phyloP scores from a whole-genome alignment of 2,329 filamentous ascomycete species.

The Nothopassalora personata region DNA sequence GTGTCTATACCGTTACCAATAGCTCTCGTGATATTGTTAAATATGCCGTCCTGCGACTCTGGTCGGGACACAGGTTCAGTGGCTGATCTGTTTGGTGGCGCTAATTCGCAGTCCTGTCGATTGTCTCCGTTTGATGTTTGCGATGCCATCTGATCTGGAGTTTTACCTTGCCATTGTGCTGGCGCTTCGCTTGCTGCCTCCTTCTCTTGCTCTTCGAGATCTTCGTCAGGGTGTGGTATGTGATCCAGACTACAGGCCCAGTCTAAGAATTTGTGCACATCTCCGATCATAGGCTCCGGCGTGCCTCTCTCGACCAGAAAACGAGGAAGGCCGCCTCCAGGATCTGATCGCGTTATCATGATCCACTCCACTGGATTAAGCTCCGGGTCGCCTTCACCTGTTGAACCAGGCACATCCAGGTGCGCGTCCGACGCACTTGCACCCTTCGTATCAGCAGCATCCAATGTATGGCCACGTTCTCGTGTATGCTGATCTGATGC shows the following conservation, averaged over 20 bases:
- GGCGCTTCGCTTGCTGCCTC: neutral
- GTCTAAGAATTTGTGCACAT: slow-evolving; percentile 74
- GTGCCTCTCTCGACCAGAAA: slow-evolving; percentile 91
- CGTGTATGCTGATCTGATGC: slow-evolving; percentile 2
- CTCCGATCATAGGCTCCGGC: slow-evolving; percentile 70
- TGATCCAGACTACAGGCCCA: slow-evolving; percentile 61
- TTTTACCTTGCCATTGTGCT: neutral
- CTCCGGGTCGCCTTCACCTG: slow-evolving; percentile 41
- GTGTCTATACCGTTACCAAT: slow-evolving; percentile 30
- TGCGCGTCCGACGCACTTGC: slow-evolving; percentile 35
- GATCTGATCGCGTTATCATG: slow-evolving; percentile 86
- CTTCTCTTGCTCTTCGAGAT: slow-evolving; percentile 25
- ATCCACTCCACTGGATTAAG: slow-evolving; percentile 76
- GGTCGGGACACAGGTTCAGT: slow-evolving; percentile 5
- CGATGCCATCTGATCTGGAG: neutral
- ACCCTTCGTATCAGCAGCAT: slow-evolving; percentile 37
- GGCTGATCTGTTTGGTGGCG: slow-evolving; percentile 1
- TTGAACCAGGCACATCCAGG: slow-evolving; percentile 23
- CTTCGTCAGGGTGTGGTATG: slow-evolving; percentile 33
- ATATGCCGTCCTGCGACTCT: slow-evolving; percentile 23
- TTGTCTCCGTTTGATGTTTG: neutral
- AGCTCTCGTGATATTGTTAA: slow-evolving; percentile 28
- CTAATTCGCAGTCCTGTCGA: neutral
- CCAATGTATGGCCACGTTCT: slow-evolving; percentile 38
- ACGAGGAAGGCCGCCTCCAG: slow-evolving; percentile 78